phyloP scores from a whole-genome alignment of 208 protist species.

The Trichomonas vaginalis region DNA sequence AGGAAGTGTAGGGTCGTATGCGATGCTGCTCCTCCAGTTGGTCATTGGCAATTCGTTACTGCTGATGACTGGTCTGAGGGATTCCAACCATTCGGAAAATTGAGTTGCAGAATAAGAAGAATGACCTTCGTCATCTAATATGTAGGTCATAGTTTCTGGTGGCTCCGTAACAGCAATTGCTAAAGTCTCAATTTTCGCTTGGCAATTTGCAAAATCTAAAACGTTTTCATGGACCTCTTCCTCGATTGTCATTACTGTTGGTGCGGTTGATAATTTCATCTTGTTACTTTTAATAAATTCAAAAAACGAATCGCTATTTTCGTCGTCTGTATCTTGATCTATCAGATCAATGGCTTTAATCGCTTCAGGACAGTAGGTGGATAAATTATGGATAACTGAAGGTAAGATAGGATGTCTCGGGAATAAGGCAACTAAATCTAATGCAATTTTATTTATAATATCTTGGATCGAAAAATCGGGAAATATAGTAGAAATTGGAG shows the following conservation, averaged over 20 bases:
- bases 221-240: background rate
- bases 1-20: background rate
- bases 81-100: background rate
- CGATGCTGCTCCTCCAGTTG: background rate
- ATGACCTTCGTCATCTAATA: background rate
- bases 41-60: background rate
- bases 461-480: background rate
- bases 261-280: background rate
- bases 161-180: background rate
- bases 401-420: background rate
- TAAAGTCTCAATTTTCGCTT: background rate
- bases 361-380: background rate
- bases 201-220: background rate
- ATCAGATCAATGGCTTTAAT: background rate
- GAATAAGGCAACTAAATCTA: background rate
- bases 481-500: background rate
- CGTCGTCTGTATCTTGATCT: background rate
- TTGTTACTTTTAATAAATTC: background rate
- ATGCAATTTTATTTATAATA: background rate
- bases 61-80: background rate
- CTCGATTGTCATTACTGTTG: background rate
- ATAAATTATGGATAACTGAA: background rate
- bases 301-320: background rate
- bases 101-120: background rate
- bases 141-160: background rate